Base-by-base conservation (phyloP, 164 flowering plant genomes). In the Magnolia kwangsiensis region DNA sequence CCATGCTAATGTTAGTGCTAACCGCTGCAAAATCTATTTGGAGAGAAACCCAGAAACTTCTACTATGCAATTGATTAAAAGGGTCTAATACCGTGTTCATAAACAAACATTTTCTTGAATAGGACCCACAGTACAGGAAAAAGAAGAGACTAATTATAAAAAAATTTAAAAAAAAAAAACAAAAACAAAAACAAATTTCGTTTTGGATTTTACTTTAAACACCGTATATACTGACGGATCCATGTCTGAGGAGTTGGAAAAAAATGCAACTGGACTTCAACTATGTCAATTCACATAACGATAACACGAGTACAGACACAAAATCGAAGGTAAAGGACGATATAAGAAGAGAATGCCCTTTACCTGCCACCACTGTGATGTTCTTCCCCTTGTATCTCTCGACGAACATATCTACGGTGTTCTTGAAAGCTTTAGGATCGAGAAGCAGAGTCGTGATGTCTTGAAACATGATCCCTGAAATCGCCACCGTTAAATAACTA, bases 291-390 rank as follows among this genome's bases (percentile, higher is more conserved):
- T 31, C 14, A n/a, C 13, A 29, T 16, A 27, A 29, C 45, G 45
- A 68, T 11, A 8, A 27, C 50, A 19, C 72, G 7, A 4, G 13
- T 31, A 19, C 11, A 7, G 50, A 13, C 29, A 68, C 45, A 3
- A 37, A 37, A 37, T 37, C 45, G 45, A 51, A 63, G n/a, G 29
- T n/a, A 51, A 21, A 63, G 59, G 21, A 20, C 51, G 13, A 18
- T 1, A 2, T 5, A 14, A 69, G 31, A 65, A 51, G 51, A 68
- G 2, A 31, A 72, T 13, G 16, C 7, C 27, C 68, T 51, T 74
- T 79, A 92, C 98, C 98, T 81, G 98, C 98, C 75, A 95, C 97
- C 23, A 92, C 96, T 10, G 98, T 87, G 71, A 95, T 91, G 83
- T 92, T 85, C 74, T 85, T 89, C 73, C 77, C 89, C 76, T 87